A percentile compares a stretch with the other conserved stretches of the same genome.
Evolutionary conservation across 2,329 filamentous ascomycete genomes (phyloP).

Genomic region (Talaromyces sp.): DNA sequence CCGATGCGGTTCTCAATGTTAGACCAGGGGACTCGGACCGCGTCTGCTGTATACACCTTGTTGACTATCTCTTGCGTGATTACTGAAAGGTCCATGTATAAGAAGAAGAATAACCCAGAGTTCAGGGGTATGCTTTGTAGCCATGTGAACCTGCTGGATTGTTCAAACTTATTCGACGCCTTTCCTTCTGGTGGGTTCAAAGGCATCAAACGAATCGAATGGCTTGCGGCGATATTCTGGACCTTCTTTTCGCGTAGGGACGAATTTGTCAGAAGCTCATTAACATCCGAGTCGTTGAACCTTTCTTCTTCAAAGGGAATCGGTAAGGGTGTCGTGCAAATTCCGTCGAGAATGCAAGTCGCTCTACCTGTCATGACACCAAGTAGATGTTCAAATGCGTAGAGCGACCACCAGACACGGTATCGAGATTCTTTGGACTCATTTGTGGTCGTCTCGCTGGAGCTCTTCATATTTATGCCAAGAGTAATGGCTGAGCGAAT

Average conservation of each 20-base stretch:
- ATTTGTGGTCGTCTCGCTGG: conserved; percentile 30
- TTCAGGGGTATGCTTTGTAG: conserved; percentile 30
- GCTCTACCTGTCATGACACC: conserved; percentile 43
- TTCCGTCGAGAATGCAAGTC: conserved; percentile 37
- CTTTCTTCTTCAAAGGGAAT: conserved; percentile 37
- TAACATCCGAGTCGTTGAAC: conserved; percentile 27
- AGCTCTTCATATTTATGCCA: conserved; percentile 42
- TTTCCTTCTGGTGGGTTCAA: conserved; percentile 25
- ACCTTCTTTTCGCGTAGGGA: conserved; percentile 27
- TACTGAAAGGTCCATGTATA: conserved; percentile 34
- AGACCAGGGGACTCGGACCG: conserved; percentile 33
- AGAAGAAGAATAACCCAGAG: conserved; percentile 32
- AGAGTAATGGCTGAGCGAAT: conserved; percentile 39
- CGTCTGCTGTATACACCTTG: conserved; percentile 37
- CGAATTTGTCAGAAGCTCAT: conserved; percentile 28
- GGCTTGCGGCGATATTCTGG: conserved; percentile 25
- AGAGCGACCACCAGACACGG: conserved; percentile 43
- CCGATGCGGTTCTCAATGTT: conserved; percentile 37
- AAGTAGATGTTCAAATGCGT: conserved; percentile 40
- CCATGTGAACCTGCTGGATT: conserved; percentile 19
- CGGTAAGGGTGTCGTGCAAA: conserved; percentile 40
- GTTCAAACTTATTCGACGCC: conserved; percentile 18
- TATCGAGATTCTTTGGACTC: conserved; percentile 43
- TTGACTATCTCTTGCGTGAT: conserved; percentile 39
- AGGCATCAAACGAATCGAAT: conserved; percentile 26